Base-by-base conservation (phyloP, 176 grass and related monocot genomes). In the Carex kokanica region DNA sequence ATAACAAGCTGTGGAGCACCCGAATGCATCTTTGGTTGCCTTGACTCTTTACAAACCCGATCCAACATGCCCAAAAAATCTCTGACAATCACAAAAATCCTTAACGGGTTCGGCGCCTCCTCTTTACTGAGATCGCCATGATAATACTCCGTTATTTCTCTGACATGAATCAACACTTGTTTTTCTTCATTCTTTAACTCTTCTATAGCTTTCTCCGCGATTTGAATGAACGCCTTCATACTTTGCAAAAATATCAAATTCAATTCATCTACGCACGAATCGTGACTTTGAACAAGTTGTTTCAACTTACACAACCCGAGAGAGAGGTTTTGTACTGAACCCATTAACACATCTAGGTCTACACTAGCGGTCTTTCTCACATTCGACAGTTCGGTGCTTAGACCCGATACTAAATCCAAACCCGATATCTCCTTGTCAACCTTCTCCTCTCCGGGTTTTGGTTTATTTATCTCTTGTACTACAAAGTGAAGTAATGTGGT, bases 401-500 rank as follows among this genome's bases (percentile, higher is more conserved):
- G 89, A 24, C 91, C 93, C 4, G 91, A 16, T 59, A 79, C 91
- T 84, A 98, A 85, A 82, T 95, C 93, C 62, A 87, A 82, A 74
- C 71, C 72, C 4, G 55, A 83, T 81, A 41, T 21, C 32, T 66
- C 85, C 47, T 82, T 82, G 54, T 85, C 83, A 24, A 84, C n/a
- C 56, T 75, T 79, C 17, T 4, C 23, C 20, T 77, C 64, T 11
- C 51, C 77, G n/a, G 79, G 86, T 78, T 90, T 87, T 0, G 88
- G 87, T 53, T 91, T 88, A 38, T 85, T 86, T 83, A 98, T 98
- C 29, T 98, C 96, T 55, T 95, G 90, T 52, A 98, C 90, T 36
- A 98, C 96, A 80, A 98, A 95, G 52, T 98, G 93, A 67, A 98
- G 96, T 51, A 98, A 89, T 64, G 96, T 98, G 9, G 96, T 98